Conservation (phyloP, 2,329 filamentous ascomycete species). For the Neofusicoccum ribis region DNA sequence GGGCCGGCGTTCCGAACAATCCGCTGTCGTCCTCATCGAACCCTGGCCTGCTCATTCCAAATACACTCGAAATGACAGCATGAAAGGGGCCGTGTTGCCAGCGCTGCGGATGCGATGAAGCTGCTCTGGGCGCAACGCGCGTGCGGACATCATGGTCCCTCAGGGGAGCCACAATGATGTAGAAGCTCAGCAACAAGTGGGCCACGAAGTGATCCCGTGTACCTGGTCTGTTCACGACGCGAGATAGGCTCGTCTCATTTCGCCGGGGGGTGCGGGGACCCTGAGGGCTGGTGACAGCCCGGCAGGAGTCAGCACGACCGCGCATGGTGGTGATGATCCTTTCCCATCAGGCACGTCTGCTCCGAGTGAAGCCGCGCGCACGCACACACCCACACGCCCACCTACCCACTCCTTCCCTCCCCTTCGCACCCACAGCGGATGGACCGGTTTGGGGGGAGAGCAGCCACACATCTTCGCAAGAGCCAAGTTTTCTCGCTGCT, state of each 20-base stretch:
- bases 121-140: conserved; percentile 1
- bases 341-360: conserved; percentile 3
- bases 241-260: conserved; percentile 12
- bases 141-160: conserved; percentile 1
- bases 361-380: conserved; percentile 13
- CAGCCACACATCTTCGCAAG: background rate
- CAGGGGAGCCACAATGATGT: conserved; percentile 17
- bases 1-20: background rate
- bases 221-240: conserved; percentile 11
- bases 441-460: background rate
- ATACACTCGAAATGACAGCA: conserved; percentile 4
- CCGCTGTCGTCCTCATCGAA: background rate
- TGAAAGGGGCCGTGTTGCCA: conserved; percentile 12
- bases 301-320: conserved; percentile 1
- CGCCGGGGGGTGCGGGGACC: conserved; percentile 6
- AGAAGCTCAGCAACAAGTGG: conserved; percentile 11
- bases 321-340: conserved; percentile 2
- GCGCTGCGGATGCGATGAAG: background rate
- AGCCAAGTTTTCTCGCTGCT: conserved; percentile 4
- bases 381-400: background rate
- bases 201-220: conserved; percentile 2
- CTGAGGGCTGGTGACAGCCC: background rate
- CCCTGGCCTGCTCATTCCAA: background rate
- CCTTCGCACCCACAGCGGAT: background rate
- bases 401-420: background rate